A percentile compares a stretch with the other conserved stretches of the same genome.
phyloP scores from a whole-genome alignment of 164 flowering plant species.

The Chimonanthus praecox region DNA sequence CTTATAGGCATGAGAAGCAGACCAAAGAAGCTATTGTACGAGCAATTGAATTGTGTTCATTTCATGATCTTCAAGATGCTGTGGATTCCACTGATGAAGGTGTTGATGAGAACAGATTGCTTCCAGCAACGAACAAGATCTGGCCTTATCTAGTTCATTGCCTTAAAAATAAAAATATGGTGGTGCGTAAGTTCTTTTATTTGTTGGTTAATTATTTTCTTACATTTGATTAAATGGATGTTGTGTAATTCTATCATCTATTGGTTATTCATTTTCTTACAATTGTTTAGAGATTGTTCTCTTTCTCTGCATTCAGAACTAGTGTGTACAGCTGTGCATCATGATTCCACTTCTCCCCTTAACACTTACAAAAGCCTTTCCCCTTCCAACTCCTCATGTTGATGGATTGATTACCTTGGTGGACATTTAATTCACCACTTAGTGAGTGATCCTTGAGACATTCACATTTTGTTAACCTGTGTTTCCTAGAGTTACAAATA shows the following conservation, averaged over 20 bases:
- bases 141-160: conserved; percentile 89
- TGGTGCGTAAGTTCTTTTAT: conserved; percentile 41
- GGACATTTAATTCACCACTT: background rate
- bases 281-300: background rate
- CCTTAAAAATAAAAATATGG: conserved; percentile 46
- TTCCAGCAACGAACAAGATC: conserved; percentile 89
- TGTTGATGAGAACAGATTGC: conserved; percentile 78
- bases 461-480: too few relatives aligned
- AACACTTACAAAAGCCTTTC: background rate
- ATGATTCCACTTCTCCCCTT: background rate
- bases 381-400: background rate
- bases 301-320: background rate
- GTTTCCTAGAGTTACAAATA: too few relatives aligned
- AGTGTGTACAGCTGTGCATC: background rate
- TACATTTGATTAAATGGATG: background rate
- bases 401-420: background rate
- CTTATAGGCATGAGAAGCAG: conserved; percentile 51
- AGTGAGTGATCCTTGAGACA: too few relatives aligned
- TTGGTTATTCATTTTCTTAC: background rate
- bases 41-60: conserved; percentile 36
- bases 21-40: conserved; percentile 48
- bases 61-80: conserved; percentile 57
- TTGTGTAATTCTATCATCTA: too few relatives aligned
- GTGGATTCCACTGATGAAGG: conserved; percentile 59
- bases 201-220: background rate